Evolutionary conservation across 2,329 filamentous ascomycete species (phyloP), one percentile per base, ranked within the genome.

Genomic region (Emmonsia crescens): DNA sequence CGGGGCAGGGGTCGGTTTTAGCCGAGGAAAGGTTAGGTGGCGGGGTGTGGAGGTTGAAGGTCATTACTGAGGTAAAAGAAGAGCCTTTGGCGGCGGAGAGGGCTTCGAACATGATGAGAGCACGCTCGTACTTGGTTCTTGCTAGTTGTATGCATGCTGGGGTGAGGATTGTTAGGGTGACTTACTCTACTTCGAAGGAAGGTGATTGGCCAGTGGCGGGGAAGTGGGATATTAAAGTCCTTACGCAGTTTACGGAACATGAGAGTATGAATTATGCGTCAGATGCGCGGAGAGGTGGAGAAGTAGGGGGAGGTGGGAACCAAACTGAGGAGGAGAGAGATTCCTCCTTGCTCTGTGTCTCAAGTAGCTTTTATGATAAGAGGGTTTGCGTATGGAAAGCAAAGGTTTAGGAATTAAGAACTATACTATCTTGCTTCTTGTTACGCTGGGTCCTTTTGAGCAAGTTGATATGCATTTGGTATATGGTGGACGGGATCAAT

Each of bases 81-180:
- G 29, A 21, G 29, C 16, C 8, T 36, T 54, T 36, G 14, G 19
- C 36, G n/a, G 5, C 4, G 36, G 33, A 57, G n/a, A 24, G 9
- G n/a, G 29, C 16, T 3, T 42, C n/a, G 21, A 31, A 60, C 14
- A 14, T 27, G 27, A 31, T 65, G 8, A 73, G 67, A n/a, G 33
- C 8, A 56, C 52, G 33, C 5, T 38, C 52, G 21, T 78, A 78
- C 56, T 72, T 80, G 52, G 76, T 95, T n/a, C 77, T 96, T 48
- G 92, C 87, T 19, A 96, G 91, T 54, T 96, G 94, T 71, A 97
- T 97, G 93, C 89, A 96, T 77, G 90, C 89, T 2, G 94, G 94
- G 0, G 81, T 85, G 10, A 83, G 87, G 60, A 75, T 97, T n/a
- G 71, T 87, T 2, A 74, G 74, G 62, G 68, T 86, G 3, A 70